Evolutionary conservation across 2,329 filamentous ascomycete genomes (phyloP).

Genomic region (Geosmithia putterillii): DNA sequence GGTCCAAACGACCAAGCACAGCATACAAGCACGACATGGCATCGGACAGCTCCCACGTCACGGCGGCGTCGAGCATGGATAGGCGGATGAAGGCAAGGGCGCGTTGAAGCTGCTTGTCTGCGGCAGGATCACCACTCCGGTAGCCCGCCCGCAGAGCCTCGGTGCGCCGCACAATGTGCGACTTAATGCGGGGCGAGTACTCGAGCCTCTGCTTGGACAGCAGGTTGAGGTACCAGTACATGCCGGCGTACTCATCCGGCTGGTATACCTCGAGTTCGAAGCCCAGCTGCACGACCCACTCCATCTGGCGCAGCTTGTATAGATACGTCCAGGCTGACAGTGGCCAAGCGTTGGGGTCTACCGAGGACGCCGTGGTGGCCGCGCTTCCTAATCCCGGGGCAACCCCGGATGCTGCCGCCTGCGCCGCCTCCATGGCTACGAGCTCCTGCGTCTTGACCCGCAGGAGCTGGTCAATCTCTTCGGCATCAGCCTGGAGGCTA

Average conservation of each 20-base stretch:
- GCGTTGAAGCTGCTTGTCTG: slow-evolving; percentile 30
- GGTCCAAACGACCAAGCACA: slow-evolving; percentile 44
- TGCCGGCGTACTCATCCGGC: slow-evolving; percentile 67
- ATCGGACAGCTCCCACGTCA: slow-evolving; percentile 44
- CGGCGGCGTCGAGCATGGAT: slow-evolving; percentile 52
- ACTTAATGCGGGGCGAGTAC: slow-evolving; percentile 62
- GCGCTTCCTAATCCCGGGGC: no score
- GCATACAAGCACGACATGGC: slow-evolving; percentile 52
- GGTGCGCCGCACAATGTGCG: slow-evolving; percentile 39
- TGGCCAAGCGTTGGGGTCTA: slow-evolving; percentile 36
- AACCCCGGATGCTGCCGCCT: background rate
- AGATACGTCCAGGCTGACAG: slow-evolving; percentile 83
- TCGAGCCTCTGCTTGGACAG: slow-evolving; percentile 54
- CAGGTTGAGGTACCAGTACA: slow-evolving; percentile 85
- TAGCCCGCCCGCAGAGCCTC: slow-evolving; percentile 12
- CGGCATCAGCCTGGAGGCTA: slow-evolving; percentile 66
- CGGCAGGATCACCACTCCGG: slow-evolving; percentile 8
- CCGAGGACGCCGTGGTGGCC: background rate
- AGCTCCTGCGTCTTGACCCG: slow-evolving; percentile 47
- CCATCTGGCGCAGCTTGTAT: slow-evolving; percentile 81
- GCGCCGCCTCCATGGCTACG: background rate
- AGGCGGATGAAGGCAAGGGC: slow-evolving; percentile 45
- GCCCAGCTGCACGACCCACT: slow-evolving; percentile 78
- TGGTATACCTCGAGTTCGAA: slow-evolving; percentile 92
- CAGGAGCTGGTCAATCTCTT: slow-evolving; percentile 61